Percentiles rank a stretch among this genome's conserved stretches.
Conservation (phyloP, 768 basidiomycete genomes). For the Rhodotorula babjevae region DNA sequence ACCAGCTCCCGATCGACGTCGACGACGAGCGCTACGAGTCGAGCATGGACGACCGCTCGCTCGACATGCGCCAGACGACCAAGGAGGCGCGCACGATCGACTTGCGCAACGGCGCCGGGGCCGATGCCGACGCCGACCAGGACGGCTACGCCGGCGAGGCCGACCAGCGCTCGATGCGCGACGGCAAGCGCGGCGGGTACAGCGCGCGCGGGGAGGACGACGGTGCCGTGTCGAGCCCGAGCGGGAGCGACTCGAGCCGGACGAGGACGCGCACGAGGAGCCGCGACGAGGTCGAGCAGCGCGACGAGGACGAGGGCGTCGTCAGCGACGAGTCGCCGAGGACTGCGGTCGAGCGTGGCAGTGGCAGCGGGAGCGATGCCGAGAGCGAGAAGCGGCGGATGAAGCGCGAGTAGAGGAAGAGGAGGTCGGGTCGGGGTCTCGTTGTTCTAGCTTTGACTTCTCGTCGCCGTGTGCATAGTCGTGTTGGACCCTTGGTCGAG, state of each 20-base stretch:
- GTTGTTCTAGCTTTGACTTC: too few relatives aligned
- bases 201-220: not conserved
- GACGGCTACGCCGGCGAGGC: too few relatives aligned
- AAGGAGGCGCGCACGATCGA: constrained; percentile 1
- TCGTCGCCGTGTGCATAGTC: too few relatives aligned
- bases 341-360: not conserved
- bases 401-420: too few relatives aligned
- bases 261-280: not conserved
- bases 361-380: not conserved
- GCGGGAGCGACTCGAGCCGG: not conserved
- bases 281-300: not conserved
- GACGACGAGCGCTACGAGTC: constrained; percentile 17
- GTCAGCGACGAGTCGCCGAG: not conserved
- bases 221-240: not conserved
- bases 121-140: not conserved
- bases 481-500: too few relatives aligned
- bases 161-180: too few relatives aligned
- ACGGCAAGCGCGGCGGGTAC: too few relatives aligned
- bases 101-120: not conserved
- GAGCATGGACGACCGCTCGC: not conserved
- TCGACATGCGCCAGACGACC: not conserved
- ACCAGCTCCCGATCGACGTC: constrained; percentile 17
- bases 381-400: not conserved
- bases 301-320: constrained; percentile 3
- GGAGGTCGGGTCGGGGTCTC: too few relatives aligned